These are phyloP conservation scores for Podospora sp. DNA, from an alignment of 495 filamentous ascomycete genomes.

Conservation along the genomic window DNA sequence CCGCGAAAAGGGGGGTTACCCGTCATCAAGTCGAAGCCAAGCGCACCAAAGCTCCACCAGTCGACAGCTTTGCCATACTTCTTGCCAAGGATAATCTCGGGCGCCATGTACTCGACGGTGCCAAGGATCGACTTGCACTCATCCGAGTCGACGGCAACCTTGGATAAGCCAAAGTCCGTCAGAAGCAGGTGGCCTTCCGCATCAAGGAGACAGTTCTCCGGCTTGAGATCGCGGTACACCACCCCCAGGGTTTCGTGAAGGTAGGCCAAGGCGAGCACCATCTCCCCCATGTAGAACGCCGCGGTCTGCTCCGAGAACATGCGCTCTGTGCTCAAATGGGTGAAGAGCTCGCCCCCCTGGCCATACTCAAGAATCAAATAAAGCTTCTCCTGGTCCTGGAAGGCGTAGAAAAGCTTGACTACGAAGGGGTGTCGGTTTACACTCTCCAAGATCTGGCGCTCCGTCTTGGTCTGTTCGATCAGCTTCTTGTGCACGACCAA, in stretches of 20 bases:
- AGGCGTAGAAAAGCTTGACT: conserved; percentile 96
- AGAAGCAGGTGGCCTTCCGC: conserved; percentile 87
- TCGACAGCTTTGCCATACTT: conserved; percentile 92
- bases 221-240: conserved; percentile 95
- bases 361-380: conserved; percentile 98
- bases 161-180: conserved; percentile 95
- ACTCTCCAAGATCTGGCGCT: conserved; percentile 89
- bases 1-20: conserved; percentile 87
- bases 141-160: conserved; percentile 83
- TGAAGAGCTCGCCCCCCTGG: conserved; percentile 94
- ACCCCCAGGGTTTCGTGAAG: conserved; percentile 90
- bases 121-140: conserved; percentile 87
- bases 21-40: conserved; percentile 89
- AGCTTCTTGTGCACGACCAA: conserved; percentile 89
- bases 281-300: conserved; percentile 97
- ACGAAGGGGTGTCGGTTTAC: conserved; percentile 96
- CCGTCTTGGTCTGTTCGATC: conserved; percentile 95
- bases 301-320: conserved; percentile 89
- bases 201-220: conserved; percentile 96
- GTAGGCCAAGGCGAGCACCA: conserved; percentile 90
- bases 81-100: conserved; percentile 83
- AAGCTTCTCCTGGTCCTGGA: conserved; percentile 96
- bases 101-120: conserved; percentile 98
- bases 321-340: conserved; percentile 81
- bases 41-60: conserved; percentile 96